Evolutionary conservation across 257 asterid species (phyloP).

Genomic region (Eustoma russellianum): DNA sequence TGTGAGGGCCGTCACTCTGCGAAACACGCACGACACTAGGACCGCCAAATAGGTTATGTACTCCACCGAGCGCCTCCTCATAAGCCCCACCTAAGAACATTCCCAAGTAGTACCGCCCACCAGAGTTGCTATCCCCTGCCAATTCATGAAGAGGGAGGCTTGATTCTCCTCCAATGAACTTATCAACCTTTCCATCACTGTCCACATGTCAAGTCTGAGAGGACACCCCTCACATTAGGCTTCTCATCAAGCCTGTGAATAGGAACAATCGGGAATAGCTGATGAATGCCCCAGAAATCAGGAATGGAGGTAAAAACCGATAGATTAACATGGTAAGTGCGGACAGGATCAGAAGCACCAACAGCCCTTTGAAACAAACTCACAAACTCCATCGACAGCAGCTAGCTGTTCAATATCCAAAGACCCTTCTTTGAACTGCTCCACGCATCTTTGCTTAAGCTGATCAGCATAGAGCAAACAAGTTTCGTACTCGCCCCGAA

Average conservation of each 20-base stretch:
- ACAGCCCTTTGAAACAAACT: constrained; percentile 53
- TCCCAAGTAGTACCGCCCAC: constrained; percentile 55
- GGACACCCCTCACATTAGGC: constrained; percentile 53
- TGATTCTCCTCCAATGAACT: constrained; percentile 88
- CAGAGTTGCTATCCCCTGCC: constrained; percentile 19
- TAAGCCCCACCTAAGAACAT: constrained; percentile 98
- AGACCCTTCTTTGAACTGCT: constrained; percentile 81
- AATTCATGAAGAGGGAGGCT: constrained; percentile 81
- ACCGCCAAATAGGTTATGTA: constrained; percentile 85
- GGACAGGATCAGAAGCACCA: constrained; percentile 53
- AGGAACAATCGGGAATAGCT: constrained; percentile 82
- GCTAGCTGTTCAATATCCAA: constrained; percentile 72
- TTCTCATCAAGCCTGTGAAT: constrained; percentile 73
- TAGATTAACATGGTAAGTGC: constrained; percentile 66
- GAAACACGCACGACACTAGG: constrained; percentile 80
- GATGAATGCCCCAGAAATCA: constrained; percentile 89
- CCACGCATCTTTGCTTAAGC: constrained; percentile 75
- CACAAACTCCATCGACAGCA: constrained; percentile 76
- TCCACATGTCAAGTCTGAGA: constrained; percentile 89
- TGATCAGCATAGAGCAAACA: constrained; percentile 65
- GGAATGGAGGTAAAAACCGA: constrained; percentile 92
- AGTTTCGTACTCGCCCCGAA: constrained; percentile 51
- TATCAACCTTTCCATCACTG: constrained; percentile 85
- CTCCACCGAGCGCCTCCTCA: constrained; percentile 86
- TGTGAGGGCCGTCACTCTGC: constrained; percentile 78